Evolutionary conservation across 768 basidiomycete species (phyloP).

Genomic region (Tephrocybe sp.): DNA sequence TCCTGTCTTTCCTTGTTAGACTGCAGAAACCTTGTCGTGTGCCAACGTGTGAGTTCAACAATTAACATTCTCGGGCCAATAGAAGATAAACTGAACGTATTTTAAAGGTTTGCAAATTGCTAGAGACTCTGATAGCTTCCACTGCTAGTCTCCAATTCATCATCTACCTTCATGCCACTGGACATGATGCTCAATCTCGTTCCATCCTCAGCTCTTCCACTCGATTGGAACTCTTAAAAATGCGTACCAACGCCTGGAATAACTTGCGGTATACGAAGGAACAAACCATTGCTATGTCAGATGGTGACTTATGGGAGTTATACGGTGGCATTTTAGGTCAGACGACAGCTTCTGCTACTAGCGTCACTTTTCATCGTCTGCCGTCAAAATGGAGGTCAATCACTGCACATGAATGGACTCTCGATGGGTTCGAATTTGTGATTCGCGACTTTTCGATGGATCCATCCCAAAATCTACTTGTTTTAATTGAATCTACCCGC

Average conservation of each 20-base stretch:
- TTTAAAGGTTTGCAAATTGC: slow-evolving; percentile 30
- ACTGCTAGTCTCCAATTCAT: slow-evolving; percentile 36
- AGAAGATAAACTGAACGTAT: background rate
- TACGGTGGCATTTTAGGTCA: slow-evolving; percentile 58
- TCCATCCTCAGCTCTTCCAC: slow-evolving; percentile 25
- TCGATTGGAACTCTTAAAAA: slow-evolving; percentile 36
- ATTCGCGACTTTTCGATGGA: slow-evolving; percentile 65
- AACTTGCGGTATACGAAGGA: slow-evolving; percentile 32
- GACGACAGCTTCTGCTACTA: slow-evolving; percentile 18
- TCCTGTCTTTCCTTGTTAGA: slow-evolving; percentile 15
- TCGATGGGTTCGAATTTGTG: slow-evolving; percentile 30
- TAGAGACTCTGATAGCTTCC: slow-evolving; percentile 24
- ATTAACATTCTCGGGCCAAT: background rate
- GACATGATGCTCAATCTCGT: slow-evolving; percentile 38
- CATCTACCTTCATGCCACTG: slow-evolving; percentile 44
- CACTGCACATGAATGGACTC: slow-evolving; percentile 41
- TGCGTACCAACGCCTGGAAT: slow-evolving; percentile 38
- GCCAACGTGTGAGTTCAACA: slow-evolving; percentile 21
- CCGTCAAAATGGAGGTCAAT: slow-evolving; percentile 50
- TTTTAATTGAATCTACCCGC: slow-evolving; percentile 41
- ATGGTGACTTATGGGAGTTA: slow-evolving; percentile 53
- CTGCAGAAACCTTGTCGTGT: slow-evolving; percentile 20
- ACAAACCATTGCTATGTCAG: slow-evolving; percentile 34
- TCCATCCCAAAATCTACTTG: slow-evolving; percentile 62
- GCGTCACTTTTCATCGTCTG: slow-evolving; percentile 43